Conservation (phyloP, 192 early-diverging fungal species). For the Cladochytrium replicatum region DNA sequence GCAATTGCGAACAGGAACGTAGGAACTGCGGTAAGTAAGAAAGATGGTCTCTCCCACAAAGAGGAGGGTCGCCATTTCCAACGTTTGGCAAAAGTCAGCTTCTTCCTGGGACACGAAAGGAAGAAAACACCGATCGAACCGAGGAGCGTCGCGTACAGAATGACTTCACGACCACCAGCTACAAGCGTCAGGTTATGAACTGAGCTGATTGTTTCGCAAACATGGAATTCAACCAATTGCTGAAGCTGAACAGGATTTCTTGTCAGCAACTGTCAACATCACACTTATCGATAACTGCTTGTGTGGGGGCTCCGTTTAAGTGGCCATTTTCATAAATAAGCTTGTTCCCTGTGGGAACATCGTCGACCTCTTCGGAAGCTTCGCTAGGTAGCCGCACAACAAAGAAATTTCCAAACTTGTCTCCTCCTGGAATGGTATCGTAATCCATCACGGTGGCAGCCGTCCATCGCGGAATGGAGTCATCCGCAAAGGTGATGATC, state of each 20-base stretch:
- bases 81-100: slow-evolving; percentile 80
- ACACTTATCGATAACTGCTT: slow-evolving; percentile 44
- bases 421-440: slow-evolving; percentile 83
- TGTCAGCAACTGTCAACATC: too few relatives aligned
- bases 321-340: slow-evolving; percentile 71
- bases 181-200: slow-evolving; percentile 67
- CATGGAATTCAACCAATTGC: slow-evolving; percentile 64
- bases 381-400: slow-evolving; percentile 60
- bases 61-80: too few relatives aligned
- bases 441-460: slow-evolving; percentile 79
- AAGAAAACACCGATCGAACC: slow-evolving; percentile 78
- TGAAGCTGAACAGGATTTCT: slow-evolving; percentile 36
- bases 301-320: slow-evolving; percentile 74
- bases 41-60: too few relatives aligned
- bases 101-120: slow-evolving; percentile 85
- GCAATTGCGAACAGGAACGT: slow-evolving; percentile 58
- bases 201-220: slow-evolving; percentile 80
- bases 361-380: slow-evolving; percentile 64
- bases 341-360: slow-evolving; percentile 77
- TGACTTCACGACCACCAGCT: slow-evolving; percentile 73
- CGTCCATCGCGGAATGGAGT: slow-evolving; percentile 79
- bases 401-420: slow-evolving; percentile 96
- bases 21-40: slow-evolving; percentile 71
- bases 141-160: slow-evolving; percentile 79
- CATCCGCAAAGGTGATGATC: slow-evolving; percentile 89